Evolutionary conservation across 305 asterid genomes (phyloP), one percentile per base, ranked within the genome.

Genomic region (Plantago coronopus): DNA sequence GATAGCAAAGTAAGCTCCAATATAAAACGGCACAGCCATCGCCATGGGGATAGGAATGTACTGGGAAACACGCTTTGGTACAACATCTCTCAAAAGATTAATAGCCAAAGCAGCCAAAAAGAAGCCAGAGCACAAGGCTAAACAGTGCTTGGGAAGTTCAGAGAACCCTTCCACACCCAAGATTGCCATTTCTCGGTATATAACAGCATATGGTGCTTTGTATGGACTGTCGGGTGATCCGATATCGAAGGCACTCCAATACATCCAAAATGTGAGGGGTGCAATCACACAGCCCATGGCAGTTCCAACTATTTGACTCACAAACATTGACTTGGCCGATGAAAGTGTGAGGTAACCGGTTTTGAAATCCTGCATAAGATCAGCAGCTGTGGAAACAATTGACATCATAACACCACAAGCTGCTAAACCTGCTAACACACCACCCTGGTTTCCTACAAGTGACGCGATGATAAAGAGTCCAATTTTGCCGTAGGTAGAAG

Each of bases 371-470:
- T 91, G 96, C 98, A 91, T 91, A 60, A 91, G 56, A 60, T 91
- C 98, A 49, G 98, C 98, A 29, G 96, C 96, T 42, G 96, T 91
- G 62, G 98, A 78, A 58, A 91, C 98, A 20, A 91, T 88, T 34
- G 96, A 81, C 96, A 91, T 91, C 95, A 91, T 91, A 37, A 88
- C 98, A 21, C 98, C 98, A 76, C 98, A 91, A 37, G 95, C 93
- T 21, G 95, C 95, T 53, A 91, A 68, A 50, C 96, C 95, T 0
- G 96, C 96, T 65, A 91, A 17, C 27, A 91, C 98, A 29, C 98
- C 98, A 21, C 98, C 98, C 0, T 78, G 58, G 69, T 69, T 79
- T 60, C 98, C 98, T 0, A 91, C 95, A 44, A 91, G 72, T 3
- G 96, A 83, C 45, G 96, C 95, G 16, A 91, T 76, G 16, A 84